Conservation (phyloP, 228 moss, liverwort and hornwort species). For the Sphagnum magellanicum region DNA sequence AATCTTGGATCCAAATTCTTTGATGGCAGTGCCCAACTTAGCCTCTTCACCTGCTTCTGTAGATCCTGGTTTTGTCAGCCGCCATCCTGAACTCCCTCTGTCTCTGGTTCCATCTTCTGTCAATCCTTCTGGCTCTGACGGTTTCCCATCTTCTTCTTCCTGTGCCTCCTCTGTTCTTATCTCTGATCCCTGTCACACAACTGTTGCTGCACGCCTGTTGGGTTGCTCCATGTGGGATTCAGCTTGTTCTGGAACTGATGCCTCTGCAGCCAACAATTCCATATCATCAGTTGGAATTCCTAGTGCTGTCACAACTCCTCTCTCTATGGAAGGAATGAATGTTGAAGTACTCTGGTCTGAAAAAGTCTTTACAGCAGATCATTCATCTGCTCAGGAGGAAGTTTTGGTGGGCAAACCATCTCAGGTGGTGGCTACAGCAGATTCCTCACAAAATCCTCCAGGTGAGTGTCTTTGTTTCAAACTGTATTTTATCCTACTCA, state of each 20-base stretch:
- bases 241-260: not conserved
- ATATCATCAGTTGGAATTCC: too few relatives aligned
- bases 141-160: not conserved
- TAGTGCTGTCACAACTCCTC: not conserved
- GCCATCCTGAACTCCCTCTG: constrained; percentile 10
- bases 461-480: not conserved
- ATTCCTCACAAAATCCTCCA: not conserved
- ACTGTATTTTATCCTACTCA: not conserved
- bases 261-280: too few relatives aligned
- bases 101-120: constrained; percentile 12
- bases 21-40: not conserved
- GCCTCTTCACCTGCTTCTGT: not conserved
- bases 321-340: not conserved
- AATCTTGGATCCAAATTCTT: too few relatives aligned
- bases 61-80: constrained; percentile 4
- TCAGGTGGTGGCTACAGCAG: not conserved
- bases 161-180: not conserved
- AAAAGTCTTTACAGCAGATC: not conserved
- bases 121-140: not conserved
- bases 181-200: not conserved
- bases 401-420: not conserved
- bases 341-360: not conserved
- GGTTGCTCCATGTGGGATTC: not conserved
- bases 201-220: not conserved
- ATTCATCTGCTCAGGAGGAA: not conserved